Conservation (phyloP, 805 yeast species). For the Ogataea allantospora region DNA sequence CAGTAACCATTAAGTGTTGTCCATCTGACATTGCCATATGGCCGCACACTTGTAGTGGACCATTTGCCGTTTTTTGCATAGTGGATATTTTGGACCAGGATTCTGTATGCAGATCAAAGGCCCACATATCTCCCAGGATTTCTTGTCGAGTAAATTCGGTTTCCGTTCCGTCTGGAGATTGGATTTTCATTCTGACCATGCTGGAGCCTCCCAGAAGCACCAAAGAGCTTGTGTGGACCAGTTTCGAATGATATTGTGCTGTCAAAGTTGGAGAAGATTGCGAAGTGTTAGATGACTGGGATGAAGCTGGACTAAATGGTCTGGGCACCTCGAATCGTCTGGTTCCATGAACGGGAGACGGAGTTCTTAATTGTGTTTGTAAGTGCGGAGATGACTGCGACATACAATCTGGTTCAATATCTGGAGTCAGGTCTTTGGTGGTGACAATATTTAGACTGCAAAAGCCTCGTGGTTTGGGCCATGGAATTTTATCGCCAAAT, state of each 20-base stretch:
- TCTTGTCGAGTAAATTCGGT: conserved; percentile 22
- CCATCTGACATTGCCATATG: conserved; percentile 23
- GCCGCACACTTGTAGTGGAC: conserved; percentile 26
- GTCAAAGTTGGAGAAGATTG: conserved; percentile 17
- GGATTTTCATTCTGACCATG: conserved; percentile 24
- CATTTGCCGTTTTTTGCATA: conserved; percentile 15
- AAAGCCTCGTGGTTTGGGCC: conserved; percentile 35
- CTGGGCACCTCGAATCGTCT: not conserved
- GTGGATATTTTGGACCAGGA: conserved; percentile 37
- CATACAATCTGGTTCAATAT: conserved; percentile 1
- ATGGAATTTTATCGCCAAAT: conserved; percentile 19
- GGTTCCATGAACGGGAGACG: not conserved
- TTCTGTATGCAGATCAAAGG: conserved; percentile 44
- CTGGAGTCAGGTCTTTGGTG: conserved; percentile 7
- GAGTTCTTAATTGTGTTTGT: not conserved
- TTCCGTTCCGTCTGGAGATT: conserved; percentile 18
- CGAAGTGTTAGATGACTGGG: conserved; percentile 5
- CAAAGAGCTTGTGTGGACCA: conserved; percentile 22
- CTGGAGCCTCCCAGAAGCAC: conserved; percentile 36
- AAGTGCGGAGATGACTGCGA: conserved; percentile 1
- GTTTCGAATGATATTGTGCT: conserved; percentile 2
- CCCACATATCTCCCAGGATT: conserved; percentile 50
- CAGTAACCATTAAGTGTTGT: conserved; percentile 23
- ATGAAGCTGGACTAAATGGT: conserved; percentile 1
- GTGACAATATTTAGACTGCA: conserved; percentile 26